Base-by-base conservation (phyloP, 1,139 yeast species). In the Kodamaea sp. region DNA sequence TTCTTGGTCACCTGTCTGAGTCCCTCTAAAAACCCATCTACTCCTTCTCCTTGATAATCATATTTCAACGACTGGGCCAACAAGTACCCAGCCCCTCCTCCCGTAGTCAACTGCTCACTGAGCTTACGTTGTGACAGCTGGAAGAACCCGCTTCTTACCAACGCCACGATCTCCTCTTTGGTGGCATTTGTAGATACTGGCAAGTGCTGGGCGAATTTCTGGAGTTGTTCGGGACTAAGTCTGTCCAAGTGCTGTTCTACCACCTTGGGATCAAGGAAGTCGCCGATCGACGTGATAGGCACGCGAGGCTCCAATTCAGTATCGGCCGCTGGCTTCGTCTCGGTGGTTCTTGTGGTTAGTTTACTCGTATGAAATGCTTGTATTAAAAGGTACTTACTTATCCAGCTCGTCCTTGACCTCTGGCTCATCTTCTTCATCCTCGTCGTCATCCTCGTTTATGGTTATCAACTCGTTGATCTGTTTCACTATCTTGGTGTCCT, bases 11-110 rank as follows among this genome's bases (percentile, higher is more conserved):
- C 42, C 26, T 57, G 50, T 40, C 80, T 59, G n/a, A 73, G 59
- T 2, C 80, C 80, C 24, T 59, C 51, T 38, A 81, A 57, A 42
- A 78, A 78, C 10, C 73, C 73, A 32, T 65, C 74, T 15, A 80
- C 61, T 0, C 86, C 86, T 50, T 80, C 85, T 4, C 84, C 84
- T 15, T 58, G 41, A 45, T 80, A 80, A 6, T 66, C 70, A 45
- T 66, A 66, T 20, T 73, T 75, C 35, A 80, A 63, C 30, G 76
- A 70, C 37, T 65, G 70, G 4, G 85, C 66, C 32, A 81, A 66
- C 23, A 78, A 51, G 36, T 59, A 66, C 2, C 83, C 83, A 5
- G 79, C 74, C 2, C 80, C 82, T 11, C 59, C 55, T 14, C 55
- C 49, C 15, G 50, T 44, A 11, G 50, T 58, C 36, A 79, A 58